Evolutionary conservation across 2,329 filamentous ascomycete genomes (phyloP), one percentile per base, ranked within the genome.

Genomic region (Emergomyces pasteurianus): DNA sequence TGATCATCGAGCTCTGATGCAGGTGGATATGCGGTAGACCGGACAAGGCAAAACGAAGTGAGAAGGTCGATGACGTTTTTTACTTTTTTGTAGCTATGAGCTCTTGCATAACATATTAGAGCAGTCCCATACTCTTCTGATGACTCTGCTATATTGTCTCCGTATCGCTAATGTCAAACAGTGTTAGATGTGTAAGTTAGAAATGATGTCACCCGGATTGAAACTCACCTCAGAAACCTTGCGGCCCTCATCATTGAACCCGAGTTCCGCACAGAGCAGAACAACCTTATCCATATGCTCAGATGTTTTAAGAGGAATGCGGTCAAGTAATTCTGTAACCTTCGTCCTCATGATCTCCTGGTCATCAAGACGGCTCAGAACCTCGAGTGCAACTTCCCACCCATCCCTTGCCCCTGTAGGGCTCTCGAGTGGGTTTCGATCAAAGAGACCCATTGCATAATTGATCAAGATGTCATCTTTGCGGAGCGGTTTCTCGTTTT

Each of bases 31-130:
- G 87, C 87, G 0, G 85, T 85, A 1, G 91, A 96, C 67, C 95
- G 89, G 50, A 95, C 82, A 18, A 97, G 81, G 53, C 88, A 96
- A 72, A 91, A 88, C 1, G 90, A 90, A 67, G 91, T 92, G 58
- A 97, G 84, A 2, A 94, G 83, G 70, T 95, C 89, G 50, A 96
- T 81, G 23, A 96, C 88, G 64, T 91, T 86, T 68, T 89, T 89
- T 58, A 96, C 86, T 73, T 92, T 95, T 64, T 82, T 80, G 1
- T 84, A 78, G 31, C 86, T 84, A 69, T 95, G 91, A 2, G 91
- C 89, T 14, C 95, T 84, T 28, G 92, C 88, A 72, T 94, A 97
- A 78, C 95, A 96, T 76, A 94, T 86, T 23, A 97, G 81, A 0
- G 90, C 89, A 65, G 92, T 85, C 59, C 92, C 92, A 67, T 92